Evolutionary conservation across 805 yeast genomes (phyloP), one percentile per base, ranked within the genome.

Genomic region (Sungouiella blattae): DNA sequence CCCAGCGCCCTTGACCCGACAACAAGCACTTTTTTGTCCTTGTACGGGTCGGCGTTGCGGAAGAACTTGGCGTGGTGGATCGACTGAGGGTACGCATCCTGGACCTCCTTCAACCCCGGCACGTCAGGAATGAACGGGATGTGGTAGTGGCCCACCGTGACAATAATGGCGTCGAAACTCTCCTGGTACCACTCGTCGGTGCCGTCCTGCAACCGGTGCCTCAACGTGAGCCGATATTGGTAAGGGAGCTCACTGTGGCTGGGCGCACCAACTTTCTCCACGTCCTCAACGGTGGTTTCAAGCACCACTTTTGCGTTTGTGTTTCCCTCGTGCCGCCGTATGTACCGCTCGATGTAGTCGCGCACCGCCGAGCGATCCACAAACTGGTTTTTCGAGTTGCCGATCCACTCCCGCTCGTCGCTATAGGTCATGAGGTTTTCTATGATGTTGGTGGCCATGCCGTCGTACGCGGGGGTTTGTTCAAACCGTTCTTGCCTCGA

Each of bases 61-160:
- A 57, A 73, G 49, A 62, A 70, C 39, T 71, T 72, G 11, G 75
- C 70, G 46, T 73, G 78, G 11, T 67, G 55, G 4, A 73, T 52
- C 1, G 63, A 47, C 0, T 38, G 44, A 1, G 55, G 55, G 21
- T 62, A 64, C 27, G 32, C 43, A 29, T 29, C 43, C 29, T 47
- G 60, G 52, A 73, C 55, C n/a, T 57, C 53, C 12, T 44, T 41
- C 25, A 71, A 50, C 0, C 77, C 78, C 4, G 55, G 51, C 4
- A 68, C 68, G 4, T 55, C 50, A 5, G 77, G 77, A 29, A 72
- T 62, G 36, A 42, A 66, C 1, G 78, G 77, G 4, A 64, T 50
- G 37, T 68, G 71, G 47, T 71, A 72, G 49, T 72, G 77, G 14
- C 78, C 78, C 12, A 64, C 62, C 6, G 75, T 71, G 12, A 72